Evolutionary conservation across 768 basidiomycete species (phyloP), one percentile per base, ranked within the genome.

Genomic region (Lentinula raphanica): DNA sequence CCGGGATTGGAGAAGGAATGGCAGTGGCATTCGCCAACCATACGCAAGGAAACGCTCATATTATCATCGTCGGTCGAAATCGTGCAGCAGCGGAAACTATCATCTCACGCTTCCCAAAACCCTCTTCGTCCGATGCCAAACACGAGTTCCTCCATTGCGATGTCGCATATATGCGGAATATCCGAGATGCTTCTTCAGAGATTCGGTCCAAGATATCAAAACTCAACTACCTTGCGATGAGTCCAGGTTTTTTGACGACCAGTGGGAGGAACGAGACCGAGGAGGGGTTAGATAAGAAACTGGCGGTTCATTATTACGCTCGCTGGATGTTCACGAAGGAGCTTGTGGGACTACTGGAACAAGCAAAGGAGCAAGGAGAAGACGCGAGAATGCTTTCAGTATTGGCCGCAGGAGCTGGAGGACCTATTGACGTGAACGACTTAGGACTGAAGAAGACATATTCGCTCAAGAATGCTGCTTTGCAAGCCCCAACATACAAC

Each of bases 131-230:
- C 40, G 59, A 50, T 42, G 64, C 42, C 35, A 63, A 50, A 17
- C 67, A 73, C 62, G 70, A 74, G 61, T 77, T 77, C 61, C 60
- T 76, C 17, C 56, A 65, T 54, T 73, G 73, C 66, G 75, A 77
- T 48, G 70, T 65, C 15, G 62, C 69, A 40, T 63, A 71, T 51
- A 73, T 76, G 73, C 59, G 60, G 59, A 72, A 74, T 55, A 66
- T 75, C 25, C 64, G 65, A 45, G 36, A 51, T 28, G 65, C 66
- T 45, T 66, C 72, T 13, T 44, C 60, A 13, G 64, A 67, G 12
- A 64, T 77, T 17, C 60, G 61, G 11, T 58, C 55, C 7, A 63
- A 65, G 9, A 62, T 74, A 2, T 63, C 66, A 8, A 70, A 68
- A 61, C 36, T 77, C 29, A 75, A 74, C 67, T 72, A 64, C 59